These are phyloP conservation scores for Sextonia rubra DNA, from an alignment of 164 flowering plant species.

Conservation along the genomic window DNA sequence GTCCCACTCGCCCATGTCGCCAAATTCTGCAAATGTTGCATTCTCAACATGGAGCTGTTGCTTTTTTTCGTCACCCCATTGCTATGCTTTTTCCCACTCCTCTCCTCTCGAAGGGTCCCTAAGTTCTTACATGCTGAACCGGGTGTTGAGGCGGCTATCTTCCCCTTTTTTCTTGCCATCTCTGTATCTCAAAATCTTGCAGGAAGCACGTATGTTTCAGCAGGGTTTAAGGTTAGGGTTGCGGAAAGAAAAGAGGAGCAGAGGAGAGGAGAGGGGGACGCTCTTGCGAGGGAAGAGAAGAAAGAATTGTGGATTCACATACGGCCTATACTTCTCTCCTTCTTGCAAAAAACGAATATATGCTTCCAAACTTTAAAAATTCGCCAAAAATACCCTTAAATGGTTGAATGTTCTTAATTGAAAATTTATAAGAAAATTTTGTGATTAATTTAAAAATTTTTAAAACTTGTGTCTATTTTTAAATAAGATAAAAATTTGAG, in stretches of 20 bases:
- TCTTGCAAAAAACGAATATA: no score
- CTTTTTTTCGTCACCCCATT: constrained; percentile 12
- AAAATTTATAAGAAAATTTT: no score
- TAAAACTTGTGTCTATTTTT: no score
- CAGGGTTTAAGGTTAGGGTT: not conserved
- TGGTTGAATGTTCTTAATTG: no score
- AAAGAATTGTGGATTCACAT: no score
- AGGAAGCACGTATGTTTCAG: not conserved
- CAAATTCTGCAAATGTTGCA: constrained; percentile 54
- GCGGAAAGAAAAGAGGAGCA: not conserved
- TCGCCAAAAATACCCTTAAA: no score
- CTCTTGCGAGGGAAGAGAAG: not conserved
- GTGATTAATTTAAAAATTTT: no score
- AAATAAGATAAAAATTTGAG: no score
- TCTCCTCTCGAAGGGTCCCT: constrained; percentile 29
- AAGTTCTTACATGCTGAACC: constrained; percentile 11
- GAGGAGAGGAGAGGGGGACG: no score
- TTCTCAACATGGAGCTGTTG: constrained; percentile 34
- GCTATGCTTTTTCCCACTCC: constrained; percentile 24
- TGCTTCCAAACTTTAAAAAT: no score
- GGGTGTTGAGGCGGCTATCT: constrained; percentile 3
- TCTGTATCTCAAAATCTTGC: not conserved
- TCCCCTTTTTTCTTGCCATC: constrained; percentile 22
- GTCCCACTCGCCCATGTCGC: constrained; percentile 58
- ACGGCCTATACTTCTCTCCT: no score